Base-by-base conservation (phyloP, 2,329 filamentous ascomycete species). In the Amauroascus verrucosus region DNA sequence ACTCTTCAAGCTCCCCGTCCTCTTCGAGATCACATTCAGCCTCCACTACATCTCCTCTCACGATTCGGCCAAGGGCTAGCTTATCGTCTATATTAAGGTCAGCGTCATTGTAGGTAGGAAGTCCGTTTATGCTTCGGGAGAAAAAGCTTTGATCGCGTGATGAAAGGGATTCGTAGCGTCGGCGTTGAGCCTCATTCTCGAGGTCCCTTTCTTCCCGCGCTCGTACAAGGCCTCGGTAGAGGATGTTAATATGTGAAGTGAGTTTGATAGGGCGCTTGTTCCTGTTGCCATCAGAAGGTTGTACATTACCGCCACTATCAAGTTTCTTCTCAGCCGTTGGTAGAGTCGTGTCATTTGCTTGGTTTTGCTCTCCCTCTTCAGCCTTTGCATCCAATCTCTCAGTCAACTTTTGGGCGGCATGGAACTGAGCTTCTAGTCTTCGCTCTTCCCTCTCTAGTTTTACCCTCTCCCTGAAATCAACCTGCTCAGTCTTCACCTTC, bases 361-460 rank as follows among this genome's bases (percentile, higher is more conserved):
- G 64, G 14, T 35, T 18, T 5, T 43, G 16, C 5, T 32, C 38
- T 30, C 44, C 16, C 51, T 45, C 58, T 22, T 64, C 66, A 6
- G 58, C 62, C 40, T 67, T 53, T 6, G 78, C 77, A 56, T 86
- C 83, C 69, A 97, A 78, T 50, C 82, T 73, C 72, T 95, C 88
- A 1, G 86, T 83, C 8, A 93, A 82, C 61, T 85, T 86, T 76
- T 95, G 90, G 20, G 88, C 91, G 1, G 81, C 87, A 57, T 78
- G 77, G 20, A 91, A 75, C 67, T 86, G 80, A 24, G 78, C 79
- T 67, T 95, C 88, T 2, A 78, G 65, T 60, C 83, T 77, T 57
- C 77, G 80, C 52, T 80, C 77, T 69, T 91, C 85, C 51, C 82
- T 75, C 67, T 91, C 86, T 63, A 74, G 75, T 55, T 84, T 75